Percentiles rank a stretch among this genome's conserved stretches.
Conservation (phyloP, 2,329 filamentous ascomycete genomes). For the Cadophora malorum region DNA sequence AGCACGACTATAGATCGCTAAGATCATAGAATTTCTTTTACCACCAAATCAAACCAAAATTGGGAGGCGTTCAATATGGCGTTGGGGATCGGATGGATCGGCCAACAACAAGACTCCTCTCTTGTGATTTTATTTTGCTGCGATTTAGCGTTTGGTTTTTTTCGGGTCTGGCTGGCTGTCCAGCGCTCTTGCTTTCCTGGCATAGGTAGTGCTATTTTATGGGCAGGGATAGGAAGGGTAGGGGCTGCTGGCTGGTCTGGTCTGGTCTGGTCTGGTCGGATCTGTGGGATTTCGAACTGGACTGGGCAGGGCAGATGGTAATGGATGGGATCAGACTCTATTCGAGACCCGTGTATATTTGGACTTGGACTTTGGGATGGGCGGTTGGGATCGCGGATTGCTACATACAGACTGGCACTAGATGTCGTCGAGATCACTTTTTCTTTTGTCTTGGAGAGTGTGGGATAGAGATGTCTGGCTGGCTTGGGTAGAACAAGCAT, state of each 20-base stretch:
- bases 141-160: slow-evolving; percentile 34
- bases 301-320: slow-evolving; percentile 8
- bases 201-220: not conserved
- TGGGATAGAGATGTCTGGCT: not conserved
- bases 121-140: slow-evolving; percentile 32
- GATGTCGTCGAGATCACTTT: slow-evolving; percentile 6
- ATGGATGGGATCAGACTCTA: slow-evolving; percentile 24
- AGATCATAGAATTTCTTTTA: slow-evolving; percentile 27
- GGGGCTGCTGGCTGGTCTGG: slow-evolving; percentile 13
- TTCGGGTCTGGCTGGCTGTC: not conserved
- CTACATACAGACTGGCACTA: slow-evolving; percentile 18
- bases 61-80: slow-evolving; percentile 18
- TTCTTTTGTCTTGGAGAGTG: slow-evolving; percentile 11
- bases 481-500: not conserved
- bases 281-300: too few relatives aligned
- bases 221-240: not conserved
- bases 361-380: not conserved
- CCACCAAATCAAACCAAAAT: slow-evolving; percentile 12
- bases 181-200: not conserved
- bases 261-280: slow-evolving; percentile 19
- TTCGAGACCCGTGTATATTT: slow-evolving; percentile 26
- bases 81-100: slow-evolving; percentile 12
- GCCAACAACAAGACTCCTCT: slow-evolving; percentile 30
- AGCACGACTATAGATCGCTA: slow-evolving; percentile 23
- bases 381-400: not conserved